Evolutionary conservation across 129 eudicot genomes (phyloP), one percentile per base, ranked within the genome.

Genomic region (Scalesia atractyloides): DNA sequence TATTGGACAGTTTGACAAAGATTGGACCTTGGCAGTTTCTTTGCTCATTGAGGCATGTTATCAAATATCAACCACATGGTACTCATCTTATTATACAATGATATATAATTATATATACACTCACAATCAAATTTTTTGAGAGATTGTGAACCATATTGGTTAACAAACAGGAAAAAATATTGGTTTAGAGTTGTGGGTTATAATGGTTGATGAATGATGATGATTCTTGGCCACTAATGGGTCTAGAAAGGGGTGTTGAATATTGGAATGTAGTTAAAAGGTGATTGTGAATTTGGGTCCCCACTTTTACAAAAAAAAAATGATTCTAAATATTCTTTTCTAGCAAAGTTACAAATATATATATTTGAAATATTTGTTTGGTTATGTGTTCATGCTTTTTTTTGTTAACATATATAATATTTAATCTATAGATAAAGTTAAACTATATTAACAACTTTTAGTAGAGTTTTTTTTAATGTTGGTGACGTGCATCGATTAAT

Each of bases 51-150:
- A 59, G 68, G 73, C 73, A 64, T 77, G 78, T 79, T 77, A 59
- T 76, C 79, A 81, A 74, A 76, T 77, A 59, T 76, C 79, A 81
- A 74, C 84, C 86, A 75, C 85, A 75, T 71, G 77, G 26, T 76
- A 76, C 74, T 53, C 80, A 83, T 86, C 77, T 81, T 72, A 34
- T 53, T 20, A 68, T 33, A 48, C 20, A 50, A 56, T 43, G 56
- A 26, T 26, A 26, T 26, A 26, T 30, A 4, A 30, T 46, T 44
- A 69, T 53, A 52, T 62, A 61, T 72, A 77, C 37, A 19, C 2
- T 77, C 46, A 5, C 66, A 13, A 77, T 61, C 70, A 30, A 16
- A 17, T 7, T 52, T 1, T n/a, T 4, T 9, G 34, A 16, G 61
- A 2, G 39, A 57, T 70, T 64, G 43, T 24, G 54, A 49, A 34